Conservation (phyloP, 2,329 filamentous ascomycete species). For the Bretziella fagacearum region DNA sequence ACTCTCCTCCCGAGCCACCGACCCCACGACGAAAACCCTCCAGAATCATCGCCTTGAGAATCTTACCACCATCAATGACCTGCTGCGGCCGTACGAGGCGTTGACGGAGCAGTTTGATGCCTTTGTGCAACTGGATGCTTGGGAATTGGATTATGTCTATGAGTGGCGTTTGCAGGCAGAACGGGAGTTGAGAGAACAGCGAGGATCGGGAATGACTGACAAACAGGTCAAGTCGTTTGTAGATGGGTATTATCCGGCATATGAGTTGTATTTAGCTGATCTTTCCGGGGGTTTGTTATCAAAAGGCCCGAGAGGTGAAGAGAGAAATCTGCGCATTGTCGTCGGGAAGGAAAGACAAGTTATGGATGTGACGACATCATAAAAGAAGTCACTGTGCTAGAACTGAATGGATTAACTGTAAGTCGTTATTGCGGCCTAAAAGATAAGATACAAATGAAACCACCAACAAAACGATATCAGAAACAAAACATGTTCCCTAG, state of each 20-base stretch:
- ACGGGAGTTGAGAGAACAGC: slow-evolving; percentile 44
- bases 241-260: slow-evolving; percentile 51
- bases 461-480: too few species aligned
- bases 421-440: too few species aligned
- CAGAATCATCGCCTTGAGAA: slow-evolving; percentile 32
- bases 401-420: too few species aligned
- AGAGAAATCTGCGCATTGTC: slow-evolving; percentile 43
- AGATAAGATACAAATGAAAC: too few species aligned
- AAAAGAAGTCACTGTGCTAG: too few species aligned
- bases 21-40: slow-evolving; percentile 31
- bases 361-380: slow-evolving; percentile 24
- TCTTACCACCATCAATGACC: slow-evolving; percentile 33
- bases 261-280: slow-evolving; percentile 38
- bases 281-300: not conserved
- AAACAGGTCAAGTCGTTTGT: slow-evolving; percentile 63
- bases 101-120: slow-evolving; percentile 35
- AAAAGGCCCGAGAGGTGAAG: slow-evolving; percentile 23
- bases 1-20: slow-evolving; percentile 34
- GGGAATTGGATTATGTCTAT: slow-evolving; percentile 60
- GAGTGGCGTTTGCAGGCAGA: slow-evolving; percentile 74
- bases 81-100: slow-evolving; percentile 30
- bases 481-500: too few species aligned
- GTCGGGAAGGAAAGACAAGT: slow-evolving; percentile 45
- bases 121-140: slow-evolving; percentile 48
- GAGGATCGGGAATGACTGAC: slow-evolving; percentile 65